Conservation (phyloP, 1,284 basidiomycete genomes). For the Pseudozyma sp. region DNA sequence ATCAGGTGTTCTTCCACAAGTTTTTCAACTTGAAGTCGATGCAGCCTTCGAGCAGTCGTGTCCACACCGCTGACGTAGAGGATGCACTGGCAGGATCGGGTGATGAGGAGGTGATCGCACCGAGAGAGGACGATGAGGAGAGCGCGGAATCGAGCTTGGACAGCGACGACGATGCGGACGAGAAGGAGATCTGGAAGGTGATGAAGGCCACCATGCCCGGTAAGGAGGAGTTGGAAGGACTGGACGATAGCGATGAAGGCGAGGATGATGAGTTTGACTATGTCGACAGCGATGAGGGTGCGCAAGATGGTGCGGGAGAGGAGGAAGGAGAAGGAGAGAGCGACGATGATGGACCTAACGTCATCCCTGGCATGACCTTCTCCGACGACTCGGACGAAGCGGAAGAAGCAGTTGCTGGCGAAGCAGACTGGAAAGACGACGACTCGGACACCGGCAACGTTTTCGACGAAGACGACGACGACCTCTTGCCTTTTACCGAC, state of each 20-base stretch:
- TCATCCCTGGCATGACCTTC: conserved; percentile 51
- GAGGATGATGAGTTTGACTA: conserved; percentile 51
- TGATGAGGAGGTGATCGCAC: conserved; percentile 75
- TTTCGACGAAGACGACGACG: conserved; percentile 67
- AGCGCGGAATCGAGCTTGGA: conserved; percentile 24
- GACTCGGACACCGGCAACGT: conserved; percentile 50
- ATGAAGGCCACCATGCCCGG: conserved; percentile 71
- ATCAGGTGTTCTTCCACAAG: conserved; percentile 72
- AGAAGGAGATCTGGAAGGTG: conserved; percentile 70
- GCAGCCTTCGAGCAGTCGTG: conserved; percentile 20
- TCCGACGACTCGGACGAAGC: conserved; percentile 28
- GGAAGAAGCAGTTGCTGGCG: conserved; percentile 1
- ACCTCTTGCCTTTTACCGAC: conserved; percentile 63
- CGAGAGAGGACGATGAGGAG: conserved; percentile 53
- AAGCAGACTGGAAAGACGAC: conserved; percentile 36
- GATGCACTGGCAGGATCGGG: conserved; percentile 68
- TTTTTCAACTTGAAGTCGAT: conserved; percentile 67
- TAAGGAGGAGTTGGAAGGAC: conserved; percentile 73
- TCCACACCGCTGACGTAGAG: conserved; percentile 35
- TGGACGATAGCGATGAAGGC: conserved; percentile 50
- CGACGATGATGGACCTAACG: conserved; percentile 29
- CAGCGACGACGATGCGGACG: conserved; percentile 58
- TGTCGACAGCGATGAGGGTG: conserved; percentile 35
- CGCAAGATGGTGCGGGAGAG: conserved; percentile 25
- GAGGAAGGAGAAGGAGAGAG: conserved; percentile 49